Conservation (phyloP, 352 stramenopile genomes). For the Phytophthora agathidicida region DNA sequence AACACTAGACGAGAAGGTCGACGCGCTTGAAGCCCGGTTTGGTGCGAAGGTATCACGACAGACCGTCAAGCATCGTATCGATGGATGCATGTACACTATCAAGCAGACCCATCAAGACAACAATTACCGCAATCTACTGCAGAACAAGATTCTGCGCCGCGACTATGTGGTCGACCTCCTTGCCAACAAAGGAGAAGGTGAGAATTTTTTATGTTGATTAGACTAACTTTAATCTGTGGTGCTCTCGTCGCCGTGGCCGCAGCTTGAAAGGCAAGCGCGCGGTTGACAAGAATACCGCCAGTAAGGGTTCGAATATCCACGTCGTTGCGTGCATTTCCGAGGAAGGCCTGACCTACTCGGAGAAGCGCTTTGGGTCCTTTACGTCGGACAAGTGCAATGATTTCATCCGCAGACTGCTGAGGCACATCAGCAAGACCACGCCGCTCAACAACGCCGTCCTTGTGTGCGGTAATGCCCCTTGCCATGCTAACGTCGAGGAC, state of each 20-base stretch:
- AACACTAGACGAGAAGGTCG: not conserved
- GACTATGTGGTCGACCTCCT: not conserved
- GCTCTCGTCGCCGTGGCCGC: too few species aligned
- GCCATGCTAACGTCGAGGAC: not conserved
- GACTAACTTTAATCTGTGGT: constrained; percentile 3
- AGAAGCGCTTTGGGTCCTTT: not conserved
- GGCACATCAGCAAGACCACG: not conserved
- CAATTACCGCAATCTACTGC: not conserved
- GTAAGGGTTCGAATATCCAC: constrained; percentile 1
- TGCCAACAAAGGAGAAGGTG: not conserved
- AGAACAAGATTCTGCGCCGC: not conserved
- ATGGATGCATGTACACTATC: not conserved
- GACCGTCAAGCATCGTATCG: not conserved
- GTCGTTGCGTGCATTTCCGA: constrained; percentile 1
- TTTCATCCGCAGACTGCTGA: not conserved
- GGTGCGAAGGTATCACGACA: not conserved
- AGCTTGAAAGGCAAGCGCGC: too few species aligned
- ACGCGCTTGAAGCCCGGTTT: not conserved
- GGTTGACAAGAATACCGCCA: too few species aligned
- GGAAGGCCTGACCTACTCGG: not conserved
- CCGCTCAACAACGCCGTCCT: not conserved
- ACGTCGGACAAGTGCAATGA: not conserved
- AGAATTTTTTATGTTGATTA: not conserved
- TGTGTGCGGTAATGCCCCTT: not conserved
- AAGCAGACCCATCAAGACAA: constrained; percentile 7